Evolutionary conservation across 768 basidiomycete genomes (phyloP).

Genomic region (Glaciozyma martinii): DNA sequence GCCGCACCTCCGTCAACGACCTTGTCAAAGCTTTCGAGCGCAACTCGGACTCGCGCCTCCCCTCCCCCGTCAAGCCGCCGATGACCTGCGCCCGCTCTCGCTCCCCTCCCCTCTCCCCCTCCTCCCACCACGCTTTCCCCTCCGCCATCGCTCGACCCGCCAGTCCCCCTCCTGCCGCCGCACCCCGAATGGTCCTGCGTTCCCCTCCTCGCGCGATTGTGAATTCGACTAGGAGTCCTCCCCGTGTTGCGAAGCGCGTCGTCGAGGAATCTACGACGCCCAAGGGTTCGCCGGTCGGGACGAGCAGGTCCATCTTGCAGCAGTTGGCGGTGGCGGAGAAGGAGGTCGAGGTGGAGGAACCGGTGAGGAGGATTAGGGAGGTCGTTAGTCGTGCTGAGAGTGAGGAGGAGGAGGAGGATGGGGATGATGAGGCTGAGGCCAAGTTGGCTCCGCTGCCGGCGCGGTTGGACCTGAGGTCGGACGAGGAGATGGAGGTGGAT

Average conservation of each 20-base stretch:
- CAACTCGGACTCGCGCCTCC: constrained; percentile 5
- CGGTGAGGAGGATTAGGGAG: background rate
- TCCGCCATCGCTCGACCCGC: constrained; percentile 4
- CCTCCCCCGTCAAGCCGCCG: constrained; percentile 22
- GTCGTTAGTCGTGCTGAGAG: background rate
- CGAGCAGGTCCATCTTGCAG: background rate
- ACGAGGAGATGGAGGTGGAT: constrained; percentile 4
- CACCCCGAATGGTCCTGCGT: background rate
- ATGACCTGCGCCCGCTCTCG: constrained; percentile 4
- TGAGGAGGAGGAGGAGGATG: background rate
- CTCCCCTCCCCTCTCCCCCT: background rate
- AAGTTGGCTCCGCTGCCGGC: constrained; percentile 8
- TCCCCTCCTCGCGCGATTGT: background rate
- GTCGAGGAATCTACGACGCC: background rate
- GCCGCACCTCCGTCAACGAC: constrained; percentile 28
- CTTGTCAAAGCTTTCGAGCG: constrained; percentile 26
- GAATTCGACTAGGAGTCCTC: background rate
- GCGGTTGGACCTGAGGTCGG: background rate
- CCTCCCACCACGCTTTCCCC: background rate
- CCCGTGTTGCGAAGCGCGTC: background rate
- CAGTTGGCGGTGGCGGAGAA: background rate
- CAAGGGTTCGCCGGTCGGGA: background rate
- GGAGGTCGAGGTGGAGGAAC: background rate
- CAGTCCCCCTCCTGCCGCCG: background rate
- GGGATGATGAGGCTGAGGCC: constrained; percentile 1